phyloP scores from a whole-genome alignment of 192 early-diverging fungal species.

The Linnemannia elongata region DNA sequence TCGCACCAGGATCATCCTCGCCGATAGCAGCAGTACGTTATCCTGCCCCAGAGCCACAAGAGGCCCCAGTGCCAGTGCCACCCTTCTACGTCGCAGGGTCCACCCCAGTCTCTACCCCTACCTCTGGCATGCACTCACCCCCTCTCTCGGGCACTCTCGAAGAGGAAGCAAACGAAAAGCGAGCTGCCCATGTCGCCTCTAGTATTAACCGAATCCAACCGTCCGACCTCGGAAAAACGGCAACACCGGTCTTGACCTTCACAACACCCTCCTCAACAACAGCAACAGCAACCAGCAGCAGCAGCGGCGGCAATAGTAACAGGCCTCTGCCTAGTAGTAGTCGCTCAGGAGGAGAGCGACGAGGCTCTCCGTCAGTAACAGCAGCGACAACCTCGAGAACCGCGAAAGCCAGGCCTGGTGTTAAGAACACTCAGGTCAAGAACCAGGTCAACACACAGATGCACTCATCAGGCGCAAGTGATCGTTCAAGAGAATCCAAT shows the following conservation, averaged over 20 bases:
- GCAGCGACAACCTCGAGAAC: not conserved
- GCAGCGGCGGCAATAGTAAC: not conserved
- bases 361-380: not conserved
- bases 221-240: not conserved
- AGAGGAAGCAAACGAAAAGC: constrained; percentile 20
- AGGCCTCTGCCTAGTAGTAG: not conserved
- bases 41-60: not conserved
- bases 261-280: not conserved
- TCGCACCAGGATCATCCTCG: not conserved
- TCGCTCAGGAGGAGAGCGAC: not conserved
- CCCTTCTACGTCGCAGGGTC: not conserved
- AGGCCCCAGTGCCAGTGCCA: not conserved
- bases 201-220: not conserved
- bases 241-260: not conserved
- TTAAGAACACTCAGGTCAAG: not conserved
- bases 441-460: not conserved
- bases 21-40: not conserved
- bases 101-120: constrained; percentile 21
- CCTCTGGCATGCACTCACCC: constrained; percentile 48
- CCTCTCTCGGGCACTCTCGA: constrained; percentile 33
- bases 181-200: constrained; percentile 8
- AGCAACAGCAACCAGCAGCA: not conserved
- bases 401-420: not conserved
- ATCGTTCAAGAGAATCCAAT: not conserved
- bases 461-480: not conserved